phyloP scores from a whole-genome alignment of 2,329 filamentous ascomycete species.

The Leptographium flavum region DNA sequence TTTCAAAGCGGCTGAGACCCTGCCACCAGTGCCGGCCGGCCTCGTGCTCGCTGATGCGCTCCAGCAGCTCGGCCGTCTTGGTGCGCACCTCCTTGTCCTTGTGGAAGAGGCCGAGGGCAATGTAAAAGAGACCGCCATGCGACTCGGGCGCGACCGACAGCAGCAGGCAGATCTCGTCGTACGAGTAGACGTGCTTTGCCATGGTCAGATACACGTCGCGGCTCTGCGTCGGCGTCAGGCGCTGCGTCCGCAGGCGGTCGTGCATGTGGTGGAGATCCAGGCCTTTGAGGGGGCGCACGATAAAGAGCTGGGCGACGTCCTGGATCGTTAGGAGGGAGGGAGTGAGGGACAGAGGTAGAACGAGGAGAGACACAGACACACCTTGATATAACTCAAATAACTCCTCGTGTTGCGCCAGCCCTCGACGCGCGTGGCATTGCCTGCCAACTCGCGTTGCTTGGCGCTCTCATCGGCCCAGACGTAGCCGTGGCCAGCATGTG shows the following conservation, averaged over 20 bases:
- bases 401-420: conserved; percentile 92
- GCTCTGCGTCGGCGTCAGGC: conserved; percentile 60
- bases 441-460: conserved; percentile 74
- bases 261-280: conserved; percentile 86
- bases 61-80: conserved; percentile 64
- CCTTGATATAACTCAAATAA: conserved; percentile 91
- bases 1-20: conserved; percentile 73
- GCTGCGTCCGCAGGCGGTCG: conserved; percentile 73
- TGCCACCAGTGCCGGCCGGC: conserved; percentile 91
- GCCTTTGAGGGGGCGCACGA: conserved; percentile 55
- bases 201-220: conserved; percentile 78
- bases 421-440: conserved; percentile 85
- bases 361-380: conserved; percentile 18
- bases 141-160: conserved; percentile 72
- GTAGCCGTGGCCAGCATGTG: conserved; percentile 71
- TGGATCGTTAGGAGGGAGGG: conserved; percentile 16
- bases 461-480: conserved; percentile 79
- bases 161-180: conserved; percentile 75
- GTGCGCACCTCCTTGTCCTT: conserved; percentile 66
- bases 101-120: conserved; percentile 85
- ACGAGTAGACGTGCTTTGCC: conserved; percentile 58
- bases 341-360: not conserved
- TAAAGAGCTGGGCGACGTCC: conserved; percentile 53
- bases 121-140: conserved; percentile 78
- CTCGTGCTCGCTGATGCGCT: conserved; percentile 71